Conservation (phyloP, 768 basidiomycete genomes). For the Mycena pura region DNA sequence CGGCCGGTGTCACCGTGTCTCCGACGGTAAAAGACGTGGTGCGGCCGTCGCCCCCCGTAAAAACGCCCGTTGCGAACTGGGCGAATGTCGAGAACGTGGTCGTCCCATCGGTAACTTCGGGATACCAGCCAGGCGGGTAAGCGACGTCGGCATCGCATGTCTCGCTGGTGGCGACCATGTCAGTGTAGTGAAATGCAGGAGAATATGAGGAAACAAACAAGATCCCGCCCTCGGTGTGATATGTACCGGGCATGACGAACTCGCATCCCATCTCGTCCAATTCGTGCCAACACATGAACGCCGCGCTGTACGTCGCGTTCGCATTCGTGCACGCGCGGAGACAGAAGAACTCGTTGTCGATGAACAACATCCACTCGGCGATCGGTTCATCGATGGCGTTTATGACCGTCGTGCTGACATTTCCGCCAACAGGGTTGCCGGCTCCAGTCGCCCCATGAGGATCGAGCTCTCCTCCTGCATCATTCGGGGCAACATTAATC, state of each 20-base stretch:
- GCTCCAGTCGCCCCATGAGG: slow-evolving; percentile 47
- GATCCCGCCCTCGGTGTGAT: slow-evolving; percentile 46
- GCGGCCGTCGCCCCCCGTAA: slow-evolving; percentile 31
- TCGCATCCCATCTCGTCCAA: slow-evolving; percentile 51
- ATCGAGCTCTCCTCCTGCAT: slow-evolving; percentile 52
- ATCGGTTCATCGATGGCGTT: slow-evolving; percentile 38
- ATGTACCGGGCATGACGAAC: slow-evolving; percentile 53
- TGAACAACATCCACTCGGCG: slow-evolving; percentile 49
- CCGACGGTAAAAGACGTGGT: slow-evolving; percentile 43
- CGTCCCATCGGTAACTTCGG: slow-evolving; percentile 43
- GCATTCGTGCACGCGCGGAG: slow-evolving; percentile 50
- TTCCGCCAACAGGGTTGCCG: slow-evolving; percentile 52
- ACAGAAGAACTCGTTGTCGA: slow-evolving; percentile 43
- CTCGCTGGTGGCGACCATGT: slow-evolving; percentile 32
- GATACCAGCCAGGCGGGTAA: slow-evolving; percentile 54
- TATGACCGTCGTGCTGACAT: slow-evolving; percentile 49
- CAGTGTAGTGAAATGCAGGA: not conserved
- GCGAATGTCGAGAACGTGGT: slow-evolving; percentile 50
- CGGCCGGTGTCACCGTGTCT: slow-evolving; percentile 44
- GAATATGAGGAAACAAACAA: slow-evolving; percentile 37
- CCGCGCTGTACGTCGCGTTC: slow-evolving; percentile 50
- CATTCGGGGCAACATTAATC: slow-evolving; percentile 45
- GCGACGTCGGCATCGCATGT: slow-evolving; percentile 51
- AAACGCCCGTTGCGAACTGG: slow-evolving; percentile 46
- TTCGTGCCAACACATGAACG: slow-evolving; percentile 52